These are phyloP conservation scores for Zostera marina DNA, from an alignment of 116 monocot genomes.

Conservation along the genomic window DNA sequence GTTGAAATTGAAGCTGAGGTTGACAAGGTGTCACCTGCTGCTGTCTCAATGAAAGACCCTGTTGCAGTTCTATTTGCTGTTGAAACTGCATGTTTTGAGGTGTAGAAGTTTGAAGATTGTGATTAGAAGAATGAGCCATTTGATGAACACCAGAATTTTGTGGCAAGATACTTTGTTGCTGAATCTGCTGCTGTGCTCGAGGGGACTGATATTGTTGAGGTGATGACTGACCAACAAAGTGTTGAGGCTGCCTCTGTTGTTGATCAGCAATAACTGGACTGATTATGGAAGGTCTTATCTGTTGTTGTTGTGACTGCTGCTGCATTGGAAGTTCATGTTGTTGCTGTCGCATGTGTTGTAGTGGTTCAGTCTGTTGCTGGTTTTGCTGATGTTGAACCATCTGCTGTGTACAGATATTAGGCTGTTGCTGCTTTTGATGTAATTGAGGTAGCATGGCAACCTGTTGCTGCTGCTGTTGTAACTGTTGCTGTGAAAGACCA, in stretches of 20 bases:
- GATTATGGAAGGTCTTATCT: constrained; percentile 10
- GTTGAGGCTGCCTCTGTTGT: constrained; percentile 25
- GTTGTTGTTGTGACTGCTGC: constrained; percentile 26
- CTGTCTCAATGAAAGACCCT: constrained; percentile 24
- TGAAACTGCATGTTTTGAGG: constrained; percentile 25
- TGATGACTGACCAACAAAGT: constrained; percentile 6
- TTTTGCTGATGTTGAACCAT: constrained; percentile 6
- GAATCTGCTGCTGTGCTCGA: constrained; percentile 11
- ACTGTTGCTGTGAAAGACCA: constrained; percentile 10
- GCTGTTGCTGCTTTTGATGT: constrained; percentile 6
- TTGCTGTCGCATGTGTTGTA: constrained; percentile 6
- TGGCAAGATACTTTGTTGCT: constrained; percentile 20
- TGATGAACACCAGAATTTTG: constrained; percentile 17
- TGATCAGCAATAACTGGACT: constrained; percentile 22
- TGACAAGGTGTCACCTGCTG: constrained; percentile 20
- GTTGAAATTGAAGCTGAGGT: constrained; percentile 31
- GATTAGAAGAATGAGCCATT: constrained; percentile 2
- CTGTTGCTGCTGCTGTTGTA: constrained; percentile 12
- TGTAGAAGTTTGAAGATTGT: constrained; percentile 6
- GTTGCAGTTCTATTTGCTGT: constrained; percentile 28
- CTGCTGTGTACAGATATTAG: constrained; percentile 3
- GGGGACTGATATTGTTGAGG: constrained; percentile 33
- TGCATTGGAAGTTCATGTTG: constrained; percentile 7
- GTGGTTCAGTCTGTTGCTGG: constrained; percentile 5
- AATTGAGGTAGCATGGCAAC: constrained; percentile 1